Evolutionary conservation across 169 alveolate species (phyloP), one percentile per base, ranked within the genome.

Genomic region (Cytauxzoon felis): DNA sequence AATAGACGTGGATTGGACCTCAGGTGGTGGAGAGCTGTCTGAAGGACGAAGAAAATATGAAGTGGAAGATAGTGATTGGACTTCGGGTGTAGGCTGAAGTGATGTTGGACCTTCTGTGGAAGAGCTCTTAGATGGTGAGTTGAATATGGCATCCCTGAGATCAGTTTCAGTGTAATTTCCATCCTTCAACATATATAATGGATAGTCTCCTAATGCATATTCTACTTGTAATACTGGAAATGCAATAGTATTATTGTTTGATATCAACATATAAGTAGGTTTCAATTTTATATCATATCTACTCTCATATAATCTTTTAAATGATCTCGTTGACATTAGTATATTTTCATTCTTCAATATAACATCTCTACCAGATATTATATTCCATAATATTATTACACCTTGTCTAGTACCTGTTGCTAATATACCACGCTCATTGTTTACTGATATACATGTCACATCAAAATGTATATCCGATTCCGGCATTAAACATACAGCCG

Each of bases 371-470:
- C 51, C 43, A 43, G 65, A 48, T 21, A 23, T 63, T 30, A 66
- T 34, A 45, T 57, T 58, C 86, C 86, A 76, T 34, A 76, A 26
- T 16, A 63, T 60, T 19, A 76, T 58, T 8, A 16, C 62, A 2
- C 86, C 86, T 40, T 76, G 81, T 13, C 33, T 58, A 8, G 76
- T 65, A 7, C 86, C 86, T 11, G 86, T 47, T 0, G 81, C 86
- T 40, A 76, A 23, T 5, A 58, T 24, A 29, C 57, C 18, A 41
- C 56, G 33, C 3, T 49, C 41, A 33, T 21, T 18, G 72, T 58
- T 76, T 29, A 76, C 33, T 9, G 65, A 48, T 0, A 42, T 51
- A 47, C 86, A 76, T 16, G 62, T 76, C 29, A 76, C 75, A 21
- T 73, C 78, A 47, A 67, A 62, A 16, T 38, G 61, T 53, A 62